phyloP scores from a whole-genome alignment of 1,284 basidiomycete species.

The Xanthoconium separans region DNA sequence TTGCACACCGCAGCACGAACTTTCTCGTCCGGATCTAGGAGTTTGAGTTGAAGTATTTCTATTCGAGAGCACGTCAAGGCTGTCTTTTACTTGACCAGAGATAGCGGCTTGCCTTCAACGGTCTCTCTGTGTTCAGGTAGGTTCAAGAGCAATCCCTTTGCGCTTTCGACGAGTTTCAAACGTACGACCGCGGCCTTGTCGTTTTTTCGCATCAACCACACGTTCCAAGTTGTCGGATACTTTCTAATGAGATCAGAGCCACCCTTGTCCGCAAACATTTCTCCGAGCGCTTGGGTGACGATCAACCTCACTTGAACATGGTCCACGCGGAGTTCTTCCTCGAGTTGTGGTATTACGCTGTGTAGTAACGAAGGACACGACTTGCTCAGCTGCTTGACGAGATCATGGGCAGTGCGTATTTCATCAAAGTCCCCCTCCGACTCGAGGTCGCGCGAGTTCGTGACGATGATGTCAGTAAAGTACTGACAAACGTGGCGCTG shows the following conservation, averaged over 20 bases:
- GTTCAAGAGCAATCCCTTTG: constrained; percentile 60
- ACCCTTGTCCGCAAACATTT: constrained; percentile 84
- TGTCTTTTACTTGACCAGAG: not conserved
- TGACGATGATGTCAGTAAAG: constrained; percentile 84
- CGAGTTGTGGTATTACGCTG: constrained; percentile 91
- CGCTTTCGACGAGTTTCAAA: constrained; percentile 76
- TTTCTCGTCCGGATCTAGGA: constrained; percentile 89
- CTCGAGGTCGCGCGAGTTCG: constrained; percentile 56
- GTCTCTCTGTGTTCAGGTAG: constrained; percentile 68
- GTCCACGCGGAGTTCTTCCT: constrained; percentile 85
- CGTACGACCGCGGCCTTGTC: constrained; percentile 78
- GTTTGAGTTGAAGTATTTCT: constrained; percentile 68
- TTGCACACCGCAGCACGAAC: constrained; percentile 85
- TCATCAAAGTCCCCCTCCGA: constrained; percentile 62
- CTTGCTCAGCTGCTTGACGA: constrained; percentile 83
- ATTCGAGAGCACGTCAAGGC: constrained; percentile 15
- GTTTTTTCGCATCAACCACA: constrained; percentile 80
- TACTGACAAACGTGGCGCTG: constrained; percentile 90
- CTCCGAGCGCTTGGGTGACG: constrained; percentile 83
- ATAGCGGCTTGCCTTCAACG: constrained; percentile 59
- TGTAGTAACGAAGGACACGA: constrained; percentile 81
- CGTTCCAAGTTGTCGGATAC: constrained; percentile 83
- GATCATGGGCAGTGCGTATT: constrained; percentile 76
- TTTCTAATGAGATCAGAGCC: constrained; percentile 74
- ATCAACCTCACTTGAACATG: constrained; percentile 72